These are phyloP conservation scores for Coemansia sp. DNA, from an alignment of 192 early-diverging fungal species.

Conservation along the genomic window DNA sequence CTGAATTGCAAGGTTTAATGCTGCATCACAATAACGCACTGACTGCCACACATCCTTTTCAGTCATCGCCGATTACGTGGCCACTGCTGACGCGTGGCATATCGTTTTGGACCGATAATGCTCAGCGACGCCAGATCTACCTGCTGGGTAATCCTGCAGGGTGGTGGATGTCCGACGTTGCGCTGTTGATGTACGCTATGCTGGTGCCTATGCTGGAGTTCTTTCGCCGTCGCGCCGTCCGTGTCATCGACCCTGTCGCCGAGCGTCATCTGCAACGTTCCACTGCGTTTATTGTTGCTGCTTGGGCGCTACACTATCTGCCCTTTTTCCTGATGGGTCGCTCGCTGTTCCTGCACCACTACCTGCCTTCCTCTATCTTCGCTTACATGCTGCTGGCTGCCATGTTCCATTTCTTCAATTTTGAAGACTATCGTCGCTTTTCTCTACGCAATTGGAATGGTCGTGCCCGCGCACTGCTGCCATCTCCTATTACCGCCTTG, in stretches of 20 bases:
- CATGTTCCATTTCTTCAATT: constrained; percentile 60
- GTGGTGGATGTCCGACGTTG: constrained; percentile 69
- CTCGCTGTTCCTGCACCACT: constrained; percentile 80
- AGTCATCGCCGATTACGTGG: constrained; percentile 80
- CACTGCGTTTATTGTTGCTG: constrained; percentile 62
- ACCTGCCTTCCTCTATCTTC: constrained; percentile 73
- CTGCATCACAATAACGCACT: constrained; percentile 85
- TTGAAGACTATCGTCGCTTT: constrained; percentile 44
- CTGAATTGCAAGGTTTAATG: constrained; percentile 88
- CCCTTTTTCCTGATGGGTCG: constrained; percentile 78
- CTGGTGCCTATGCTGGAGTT: constrained; percentile 70
- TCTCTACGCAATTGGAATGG: constrained; percentile 36
- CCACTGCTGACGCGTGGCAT: constrained; percentile 84
- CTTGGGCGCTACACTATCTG: constrained; percentile 69
- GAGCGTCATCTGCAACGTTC: constrained; percentile 47
- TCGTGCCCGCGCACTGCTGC: constrained; percentile 39
- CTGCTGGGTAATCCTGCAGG: constrained; percentile 83
- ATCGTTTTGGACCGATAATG: constrained; percentile 88
- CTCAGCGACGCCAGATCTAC: constrained; percentile 79
- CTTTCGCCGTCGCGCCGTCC: constrained; percentile 69
- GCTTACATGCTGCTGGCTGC: constrained; percentile 63
- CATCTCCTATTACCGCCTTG: constrained; percentile 33
- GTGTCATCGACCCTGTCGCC: constrained; percentile 51
- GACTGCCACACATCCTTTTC: constrained; percentile 91
- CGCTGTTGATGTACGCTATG: constrained; percentile 54